Evolutionary conservation across 2,329 filamentous ascomycete genomes (phyloP), one percentile per base, ranked within the genome.

Genomic region (Aspergillus udagawae): DNA sequence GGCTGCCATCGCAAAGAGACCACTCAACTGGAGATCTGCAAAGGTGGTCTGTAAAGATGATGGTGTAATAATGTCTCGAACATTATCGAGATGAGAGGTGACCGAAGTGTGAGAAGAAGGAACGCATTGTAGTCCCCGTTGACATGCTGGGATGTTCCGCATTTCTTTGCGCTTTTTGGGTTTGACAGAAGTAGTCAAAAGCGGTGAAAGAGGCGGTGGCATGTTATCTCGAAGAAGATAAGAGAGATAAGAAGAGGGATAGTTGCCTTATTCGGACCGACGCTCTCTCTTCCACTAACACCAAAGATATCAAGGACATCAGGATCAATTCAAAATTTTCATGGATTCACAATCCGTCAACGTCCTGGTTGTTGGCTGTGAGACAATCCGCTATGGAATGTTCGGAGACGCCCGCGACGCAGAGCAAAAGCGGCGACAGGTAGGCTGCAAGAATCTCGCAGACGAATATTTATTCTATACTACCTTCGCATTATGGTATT

Each of bases 1-100:
- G 50, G 74, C 60, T 25, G 63, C 62, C 65, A 67, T 69, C 55
- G 56, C 60, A 48, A 51, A 41, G 41, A 25, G 9, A 23, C n/a
- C 47, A 28, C 29, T 10, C 25, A 50, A 5, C n/a, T n/a, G 35
- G 32, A 12, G 8, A 7, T 29, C 9, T 51, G 44, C n/a, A 51
- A 6, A 5, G 25, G 28, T 51, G 44, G 41, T 38, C 45, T 14
- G 17, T 27, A 12, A 4, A 23, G 4, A 23, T 47, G 3, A 27
- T 47, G 23, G 4, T 7, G 44, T 4, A 17, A 25, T 47, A 14
- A 14, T 14, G 21, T 25, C 23, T 47, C 23, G 14, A 5, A 47
- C 44, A 47, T 47, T 7, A 47, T 47, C 12, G 44, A 23, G 44
- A 27, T n/a, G n/a, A 45, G 20, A 14, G n/a, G 20, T 20, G 21